These are phyloP conservation scores for Sporopachydermia lactativora DNA, from an alignment of 805 yeast genomes.

Conservation along the genomic window DNA sequence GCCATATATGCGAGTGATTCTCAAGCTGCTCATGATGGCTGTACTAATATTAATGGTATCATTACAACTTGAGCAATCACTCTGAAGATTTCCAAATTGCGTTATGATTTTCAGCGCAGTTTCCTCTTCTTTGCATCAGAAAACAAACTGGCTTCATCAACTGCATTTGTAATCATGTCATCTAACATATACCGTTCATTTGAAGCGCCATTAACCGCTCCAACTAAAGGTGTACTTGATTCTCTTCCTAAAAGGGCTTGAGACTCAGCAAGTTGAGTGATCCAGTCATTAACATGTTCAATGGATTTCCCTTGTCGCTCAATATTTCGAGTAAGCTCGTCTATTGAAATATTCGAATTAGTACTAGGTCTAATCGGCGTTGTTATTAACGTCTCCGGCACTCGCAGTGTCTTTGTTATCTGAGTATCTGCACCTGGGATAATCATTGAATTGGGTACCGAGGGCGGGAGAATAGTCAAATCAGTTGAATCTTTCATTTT, in stretches of 20 bases:
- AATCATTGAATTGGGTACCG: no score
- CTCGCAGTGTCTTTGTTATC: not conserved
- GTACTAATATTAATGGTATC: no score
- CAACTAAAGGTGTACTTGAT: not conserved
- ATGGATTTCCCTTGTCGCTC: slow-evolving; percentile 7
- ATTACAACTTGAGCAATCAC: no score
- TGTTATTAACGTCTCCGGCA: slow-evolving; percentile 29
- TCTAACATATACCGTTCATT: slow-evolving; percentile 12
- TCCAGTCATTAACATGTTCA: slow-evolving; percentile 19
- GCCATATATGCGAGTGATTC: no score
- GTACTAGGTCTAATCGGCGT: slow-evolving; percentile 17
- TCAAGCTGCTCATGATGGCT: no score
- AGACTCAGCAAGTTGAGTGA: slow-evolving; percentile 7
- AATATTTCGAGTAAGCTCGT: slow-evolving; percentile 12
- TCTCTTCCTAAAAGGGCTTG: not conserved
- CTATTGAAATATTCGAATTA: slow-evolving; percentile 7
- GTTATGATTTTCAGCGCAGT: slow-evolving; percentile 1
- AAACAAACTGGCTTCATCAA: slow-evolving; percentile 1
- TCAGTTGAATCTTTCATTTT: not conserved
- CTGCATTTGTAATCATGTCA: slow-evolving; percentile 13
- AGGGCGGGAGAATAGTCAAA: no score
- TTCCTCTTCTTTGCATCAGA: not conserved
- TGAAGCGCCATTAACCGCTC: slow-evolving; percentile 2
- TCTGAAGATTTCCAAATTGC: no score
- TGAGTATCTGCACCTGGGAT: no score